These are phyloP conservation scores for Takashimella koratensis DNA, from an alignment of 1,284 basidiomycete genomes.

Conservation along the genomic window DNA sequence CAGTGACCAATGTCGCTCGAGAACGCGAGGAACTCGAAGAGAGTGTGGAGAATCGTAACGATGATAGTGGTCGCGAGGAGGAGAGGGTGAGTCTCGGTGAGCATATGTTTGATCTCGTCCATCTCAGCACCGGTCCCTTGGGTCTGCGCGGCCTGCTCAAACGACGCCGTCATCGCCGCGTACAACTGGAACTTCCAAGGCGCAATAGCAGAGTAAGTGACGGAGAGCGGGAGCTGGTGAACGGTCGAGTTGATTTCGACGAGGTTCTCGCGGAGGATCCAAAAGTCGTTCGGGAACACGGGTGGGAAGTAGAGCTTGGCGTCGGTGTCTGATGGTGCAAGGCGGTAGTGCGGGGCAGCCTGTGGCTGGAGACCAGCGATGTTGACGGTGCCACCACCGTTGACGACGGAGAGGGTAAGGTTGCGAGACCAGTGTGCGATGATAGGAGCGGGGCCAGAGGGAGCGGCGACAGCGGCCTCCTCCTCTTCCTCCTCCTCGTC, in stretches of 20 bases:
- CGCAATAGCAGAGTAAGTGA: constrained; percentile 80
- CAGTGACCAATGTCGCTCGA: constrained; percentile 91
- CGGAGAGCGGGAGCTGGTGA: constrained; percentile 66
- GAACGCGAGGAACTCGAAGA: constrained; percentile 95
- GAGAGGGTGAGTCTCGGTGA: constrained; percentile 90
- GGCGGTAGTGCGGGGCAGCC: constrained; percentile 53
- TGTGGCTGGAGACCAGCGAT: constrained; percentile 62
- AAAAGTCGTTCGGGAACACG: constrained; percentile 92
- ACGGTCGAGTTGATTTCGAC: constrained; percentile 75
- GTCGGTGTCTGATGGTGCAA: constrained; percentile 55
- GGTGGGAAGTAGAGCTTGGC: constrained; percentile 75
- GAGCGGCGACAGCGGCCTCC: constrained; percentile 11
- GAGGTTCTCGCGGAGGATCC: constrained; percentile 73
- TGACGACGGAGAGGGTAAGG: constrained; percentile 79
- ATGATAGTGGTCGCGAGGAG: constrained; percentile 68
- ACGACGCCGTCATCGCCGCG: constrained; percentile 70
- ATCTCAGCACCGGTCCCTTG: constrained; percentile 67
- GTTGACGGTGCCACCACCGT: constrained; percentile 61
- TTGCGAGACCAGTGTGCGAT: constrained; percentile 82
- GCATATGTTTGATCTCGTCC: constrained; percentile 90
- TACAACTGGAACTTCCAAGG: constrained; percentile 73
- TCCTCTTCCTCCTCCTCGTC: constrained; percentile 52
- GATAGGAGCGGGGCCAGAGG: constrained; percentile 36
- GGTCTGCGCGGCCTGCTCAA: constrained; percentile 68
- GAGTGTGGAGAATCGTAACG: constrained; percentile 79